Percentiles rank a stretch among this genome's conserved stretches.
Evolutionary conservation across 1,139 yeast species (phyloP).

Genomic region (Yamadazyma blattariae): DNA sequence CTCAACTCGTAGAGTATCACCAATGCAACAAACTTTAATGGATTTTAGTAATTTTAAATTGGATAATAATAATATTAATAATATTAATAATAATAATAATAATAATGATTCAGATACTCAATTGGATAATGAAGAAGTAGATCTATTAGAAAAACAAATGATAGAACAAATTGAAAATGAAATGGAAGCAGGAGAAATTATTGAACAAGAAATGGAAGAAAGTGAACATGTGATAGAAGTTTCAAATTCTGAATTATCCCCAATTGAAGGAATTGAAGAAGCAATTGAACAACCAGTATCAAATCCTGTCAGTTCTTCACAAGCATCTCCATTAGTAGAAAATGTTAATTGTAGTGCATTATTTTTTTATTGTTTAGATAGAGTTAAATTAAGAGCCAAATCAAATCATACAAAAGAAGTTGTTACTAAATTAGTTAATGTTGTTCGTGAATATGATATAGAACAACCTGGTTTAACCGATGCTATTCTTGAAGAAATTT

Average conservation of each 20-base stretch:
- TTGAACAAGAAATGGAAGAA: not conserved
- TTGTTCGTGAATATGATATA: slow-evolving; percentile 43
- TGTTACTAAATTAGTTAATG: slow-evolving; percentile 38
- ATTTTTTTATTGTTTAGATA: slow-evolving; percentile 19
- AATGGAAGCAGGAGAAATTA: not conserved
- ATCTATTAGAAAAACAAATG: too few relatives aligned
- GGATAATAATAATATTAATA: not conserved
- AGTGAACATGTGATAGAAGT: not conserved
- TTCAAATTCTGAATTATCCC: not conserved
- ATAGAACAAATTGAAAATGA: too few relatives aligned
- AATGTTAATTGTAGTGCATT: not conserved
- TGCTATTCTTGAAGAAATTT: slow-evolving; percentile 59
- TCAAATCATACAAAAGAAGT: slow-evolving; percentile 41
- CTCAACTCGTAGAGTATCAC: slow-evolving; percentile 12
- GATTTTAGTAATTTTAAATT: not conserved
- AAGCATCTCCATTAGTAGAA: not conserved
- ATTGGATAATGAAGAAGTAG: too few relatives aligned
- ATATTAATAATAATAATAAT: too few relatives aligned
- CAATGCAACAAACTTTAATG: slow-evolving; percentile 17
- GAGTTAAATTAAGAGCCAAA: slow-evolving; percentile 50
- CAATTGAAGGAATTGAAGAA: not conserved
- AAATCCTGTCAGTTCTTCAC: not conserved
- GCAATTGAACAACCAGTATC: not conserved
- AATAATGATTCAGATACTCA: too few relatives aligned
- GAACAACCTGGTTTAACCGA: slow-evolving; percentile 62